phyloP scores from a whole-genome alignment of 2,329 filamentous ascomycete species.

The Aspergillus niger region DNA sequence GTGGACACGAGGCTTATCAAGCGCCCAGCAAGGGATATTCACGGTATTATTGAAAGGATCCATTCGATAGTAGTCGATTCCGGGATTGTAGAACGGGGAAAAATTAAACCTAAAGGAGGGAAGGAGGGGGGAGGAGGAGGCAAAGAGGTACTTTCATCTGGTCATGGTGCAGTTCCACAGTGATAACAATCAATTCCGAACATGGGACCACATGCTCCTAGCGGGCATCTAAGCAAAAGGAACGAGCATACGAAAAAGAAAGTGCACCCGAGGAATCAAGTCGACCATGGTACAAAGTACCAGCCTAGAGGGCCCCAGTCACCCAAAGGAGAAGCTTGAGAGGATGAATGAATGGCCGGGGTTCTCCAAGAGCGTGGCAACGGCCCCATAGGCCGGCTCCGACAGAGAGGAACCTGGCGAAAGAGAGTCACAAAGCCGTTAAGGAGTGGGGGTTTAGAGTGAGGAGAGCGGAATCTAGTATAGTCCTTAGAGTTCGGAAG shows the following conservation, averaged over 20 bases:
- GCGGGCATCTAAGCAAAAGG: background rate
- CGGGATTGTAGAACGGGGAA: background rate
- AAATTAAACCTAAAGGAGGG: no score
- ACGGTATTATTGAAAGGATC: slow-evolving; percentile 15
- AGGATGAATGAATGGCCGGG: background rate
- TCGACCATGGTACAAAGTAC: background rate
- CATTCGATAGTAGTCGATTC: slow-evolving; percentile 24
- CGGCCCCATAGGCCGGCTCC: background rate
- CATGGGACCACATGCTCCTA: background rate
- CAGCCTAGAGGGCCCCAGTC: background rate
- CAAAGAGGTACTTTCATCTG: background rate
- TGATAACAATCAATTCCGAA: background rate
- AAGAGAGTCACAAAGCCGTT: background rate
- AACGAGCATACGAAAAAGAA: slow-evolving; percentile 5
- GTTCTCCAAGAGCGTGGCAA: slow-evolving; percentile 1
- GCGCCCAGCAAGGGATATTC: slow-evolving; percentile 27
- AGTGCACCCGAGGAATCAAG: background rate
- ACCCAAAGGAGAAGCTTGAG: background rate
- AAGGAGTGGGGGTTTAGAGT: background rate
- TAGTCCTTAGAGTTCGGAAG: background rate
- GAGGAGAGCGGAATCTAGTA: background rate
- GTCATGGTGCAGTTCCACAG: background rate
- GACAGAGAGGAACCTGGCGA: background rate
- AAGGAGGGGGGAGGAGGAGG: background rate
- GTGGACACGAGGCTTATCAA: slow-evolving; percentile 30